A percentile compares a stretch with the other conserved stretches of the same genome.
These are phyloP conservation scores for Xanthoparmelia taractica DNA, from an alignment of 495 filamentous ascomycete species.

Conservation along the genomic window DNA sequence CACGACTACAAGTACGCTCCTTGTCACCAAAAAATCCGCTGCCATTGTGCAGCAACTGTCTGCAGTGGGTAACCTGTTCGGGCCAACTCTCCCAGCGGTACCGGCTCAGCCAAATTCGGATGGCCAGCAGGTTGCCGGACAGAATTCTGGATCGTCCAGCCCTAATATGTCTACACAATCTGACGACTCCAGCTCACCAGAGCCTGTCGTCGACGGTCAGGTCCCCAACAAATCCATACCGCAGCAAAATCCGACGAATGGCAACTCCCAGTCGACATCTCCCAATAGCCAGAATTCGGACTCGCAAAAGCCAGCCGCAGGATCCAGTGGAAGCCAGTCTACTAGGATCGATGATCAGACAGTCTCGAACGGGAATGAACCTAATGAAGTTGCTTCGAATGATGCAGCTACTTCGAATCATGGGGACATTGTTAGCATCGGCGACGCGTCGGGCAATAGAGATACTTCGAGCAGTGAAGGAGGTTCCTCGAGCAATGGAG, in stretches of 20 bases:
- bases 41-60: background rate
- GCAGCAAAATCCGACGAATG: background rate
- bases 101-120: background rate
- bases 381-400: background rate
- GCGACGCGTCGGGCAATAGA: background rate
- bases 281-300: background rate
- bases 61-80: background rate
- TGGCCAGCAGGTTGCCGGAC: background rate
- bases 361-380: background rate
- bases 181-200: background rate
- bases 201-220: background rate
- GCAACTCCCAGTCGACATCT: background rate
- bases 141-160: background rate
- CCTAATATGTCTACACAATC: background rate
- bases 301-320: background rate
- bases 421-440: too few relatives aligned
- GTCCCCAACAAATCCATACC: background rate
- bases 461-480: background rate
- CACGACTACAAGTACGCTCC: constrained; percentile 8
- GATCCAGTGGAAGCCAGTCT: background rate
- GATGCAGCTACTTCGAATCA: background rate
- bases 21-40: constrained; percentile 16
- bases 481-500: background rate
- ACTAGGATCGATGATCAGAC: background rate
- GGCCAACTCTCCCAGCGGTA: background rate